phyloP scores from a whole-genome alignment of 768 basidiomycete genomes.

The Lactifluus subvellereus region DNA sequence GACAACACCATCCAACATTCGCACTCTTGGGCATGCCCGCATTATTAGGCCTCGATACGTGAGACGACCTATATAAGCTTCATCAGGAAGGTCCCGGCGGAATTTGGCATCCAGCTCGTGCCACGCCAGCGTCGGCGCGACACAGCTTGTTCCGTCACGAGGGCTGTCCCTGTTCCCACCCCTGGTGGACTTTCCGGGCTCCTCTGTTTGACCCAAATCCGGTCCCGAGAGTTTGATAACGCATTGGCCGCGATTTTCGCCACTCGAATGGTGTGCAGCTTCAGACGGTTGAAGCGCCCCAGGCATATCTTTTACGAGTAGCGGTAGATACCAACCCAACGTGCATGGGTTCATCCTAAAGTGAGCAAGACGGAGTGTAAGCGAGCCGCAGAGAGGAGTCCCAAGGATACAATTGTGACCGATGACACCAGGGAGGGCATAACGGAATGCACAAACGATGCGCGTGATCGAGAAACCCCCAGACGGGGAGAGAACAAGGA shows the following conservation, averaged over 20 bases:
- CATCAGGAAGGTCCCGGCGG: conserved; percentile 85
- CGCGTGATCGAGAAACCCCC: conserved; percentile 5
- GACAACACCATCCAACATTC: conserved; percentile 80
- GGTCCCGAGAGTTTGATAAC: conserved; percentile 28
- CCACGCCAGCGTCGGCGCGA: conserved; percentile 41
- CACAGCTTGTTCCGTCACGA: conserved; percentile 21
- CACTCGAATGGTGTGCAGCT: conserved; percentile 16
- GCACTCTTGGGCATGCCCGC: conserved; percentile 59
- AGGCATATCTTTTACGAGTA: conserved; percentile 65
- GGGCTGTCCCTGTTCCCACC: conserved; percentile 29
- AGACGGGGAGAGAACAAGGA: conserved; percentile 1
- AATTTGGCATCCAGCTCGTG: conserved; percentile 77
- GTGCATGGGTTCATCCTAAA: conserved; percentile 93
- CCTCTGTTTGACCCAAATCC: conserved; percentile 27
- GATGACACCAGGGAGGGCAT: not conserved
- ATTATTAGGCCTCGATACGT: conserved; percentile 88
- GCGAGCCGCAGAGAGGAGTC: conserved; percentile 7
- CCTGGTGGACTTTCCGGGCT: conserved; percentile 26
- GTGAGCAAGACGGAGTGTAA: conserved; percentile 6
- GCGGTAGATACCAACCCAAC: conserved; percentile 90
- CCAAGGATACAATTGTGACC: not conserved
- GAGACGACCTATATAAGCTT: conserved; percentile 77
- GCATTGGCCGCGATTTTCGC: conserved; percentile 22
- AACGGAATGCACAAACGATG: not conserved
- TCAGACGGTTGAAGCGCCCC: conserved; percentile 63